A percentile compares a stretch with the other conserved stretches of the same genome.
phyloP scores from a whole-genome alignment of 805 yeast species.

The Schwanniomyces yamadae region DNA sequence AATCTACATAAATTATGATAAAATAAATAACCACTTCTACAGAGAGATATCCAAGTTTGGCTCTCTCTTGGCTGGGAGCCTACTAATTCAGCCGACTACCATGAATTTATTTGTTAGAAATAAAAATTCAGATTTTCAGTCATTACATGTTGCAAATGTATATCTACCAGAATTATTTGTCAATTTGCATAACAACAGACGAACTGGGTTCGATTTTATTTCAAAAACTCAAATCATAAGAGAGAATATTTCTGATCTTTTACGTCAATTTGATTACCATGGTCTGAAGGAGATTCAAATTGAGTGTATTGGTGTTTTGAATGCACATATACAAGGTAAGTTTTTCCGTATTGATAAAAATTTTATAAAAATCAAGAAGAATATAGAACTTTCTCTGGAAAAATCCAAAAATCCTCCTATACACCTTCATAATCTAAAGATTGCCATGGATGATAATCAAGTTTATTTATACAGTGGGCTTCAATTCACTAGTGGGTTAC shows the following conservation, averaged over 20 bases:
- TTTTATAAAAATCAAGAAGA: too few species aligned
- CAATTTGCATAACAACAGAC: slow-evolving; percentile 16
- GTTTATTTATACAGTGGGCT: slow-evolving; percentile 10
- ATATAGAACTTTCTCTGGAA: too few species aligned
- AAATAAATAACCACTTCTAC: slow-evolving; percentile 20
- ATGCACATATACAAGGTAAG: slow-evolving; percentile 16
- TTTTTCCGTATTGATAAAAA: slow-evolving; percentile 15
- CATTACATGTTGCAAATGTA: slow-evolving; percentile 23
- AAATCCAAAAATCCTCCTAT: slow-evolving; percentile 13
- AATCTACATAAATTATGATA: slow-evolving; percentile 26
- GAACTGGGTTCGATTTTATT: slow-evolving; percentile 24
- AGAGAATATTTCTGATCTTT: slow-evolving; percentile 16
- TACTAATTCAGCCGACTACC: slow-evolving; percentile 20
- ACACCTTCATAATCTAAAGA: slow-evolving; percentile 12
- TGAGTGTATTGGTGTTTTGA: slow-evolving; percentile 20
- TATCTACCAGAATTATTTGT: slow-evolving; percentile 25
- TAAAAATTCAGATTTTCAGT: slow-evolving; percentile 7
- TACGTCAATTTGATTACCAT: slow-evolving; percentile 15
- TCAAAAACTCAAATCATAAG: slow-evolving; percentile 19
- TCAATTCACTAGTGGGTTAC: slow-evolving; percentile 12
- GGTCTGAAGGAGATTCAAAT: slow-evolving; percentile 16
- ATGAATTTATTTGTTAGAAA: slow-evolving; percentile 20
- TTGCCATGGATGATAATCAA: slow-evolving; percentile 9
- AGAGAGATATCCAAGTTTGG: slow-evolving; percentile 18
- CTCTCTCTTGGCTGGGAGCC: slow-evolving; percentile 22